Conservation (phyloP, 2,329 filamentous ascomycete genomes). For the Celoporthe dispersa region DNA sequence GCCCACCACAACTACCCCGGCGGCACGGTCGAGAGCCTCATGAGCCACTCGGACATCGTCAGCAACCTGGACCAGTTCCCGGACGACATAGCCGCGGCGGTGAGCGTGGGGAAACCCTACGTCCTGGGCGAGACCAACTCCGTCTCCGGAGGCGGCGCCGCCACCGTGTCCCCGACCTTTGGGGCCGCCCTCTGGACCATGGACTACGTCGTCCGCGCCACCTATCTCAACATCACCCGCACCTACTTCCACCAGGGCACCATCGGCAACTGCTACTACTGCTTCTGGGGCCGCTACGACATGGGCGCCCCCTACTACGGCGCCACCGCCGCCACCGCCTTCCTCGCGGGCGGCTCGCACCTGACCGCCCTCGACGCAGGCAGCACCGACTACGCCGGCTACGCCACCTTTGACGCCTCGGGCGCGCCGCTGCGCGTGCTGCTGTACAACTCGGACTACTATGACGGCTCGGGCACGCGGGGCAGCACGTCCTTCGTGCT, state of each 20-base stretch:
- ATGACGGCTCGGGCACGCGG: conserved; percentile 39
- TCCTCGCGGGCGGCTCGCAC: conserved; percentile 47
- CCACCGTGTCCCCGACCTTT: conserved; percentile 49
- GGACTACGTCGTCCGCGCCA: conserved; percentile 47
- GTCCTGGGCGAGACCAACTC: conserved; percentile 57
- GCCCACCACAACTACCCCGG: conserved; percentile 56
- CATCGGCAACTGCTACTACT: conserved; percentile 56
- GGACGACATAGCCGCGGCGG: conserved; percentile 46
- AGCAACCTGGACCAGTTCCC: conserved; percentile 46
- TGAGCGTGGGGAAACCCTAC: conserved; percentile 46
- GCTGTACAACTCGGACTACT: conserved; percentile 53
- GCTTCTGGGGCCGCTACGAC: conserved; percentile 51
- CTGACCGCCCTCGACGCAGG: conserved; percentile 51
- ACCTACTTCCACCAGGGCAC: conserved; percentile 58
- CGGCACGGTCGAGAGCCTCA: conserved; percentile 46
- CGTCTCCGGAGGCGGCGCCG: conserved; percentile 44
- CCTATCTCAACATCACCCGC: conserved; percentile 43
- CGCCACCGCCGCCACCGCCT: conserved; percentile 51
- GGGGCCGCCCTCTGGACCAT: conserved; percentile 57
- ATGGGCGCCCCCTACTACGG: conserved; percentile 59
- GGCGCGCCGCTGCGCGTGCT: conserved; percentile 44
- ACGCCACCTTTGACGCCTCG: conserved; percentile 48
- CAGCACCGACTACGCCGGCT: conserved; percentile 48
- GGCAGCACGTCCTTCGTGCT: conserved; percentile 46
- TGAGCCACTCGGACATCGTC: conserved; percentile 49